Evolutionary conservation across 352 stramenopile species (phyloP).

Genomic region (Hyaloperonospora arabidopsidis): DNA sequence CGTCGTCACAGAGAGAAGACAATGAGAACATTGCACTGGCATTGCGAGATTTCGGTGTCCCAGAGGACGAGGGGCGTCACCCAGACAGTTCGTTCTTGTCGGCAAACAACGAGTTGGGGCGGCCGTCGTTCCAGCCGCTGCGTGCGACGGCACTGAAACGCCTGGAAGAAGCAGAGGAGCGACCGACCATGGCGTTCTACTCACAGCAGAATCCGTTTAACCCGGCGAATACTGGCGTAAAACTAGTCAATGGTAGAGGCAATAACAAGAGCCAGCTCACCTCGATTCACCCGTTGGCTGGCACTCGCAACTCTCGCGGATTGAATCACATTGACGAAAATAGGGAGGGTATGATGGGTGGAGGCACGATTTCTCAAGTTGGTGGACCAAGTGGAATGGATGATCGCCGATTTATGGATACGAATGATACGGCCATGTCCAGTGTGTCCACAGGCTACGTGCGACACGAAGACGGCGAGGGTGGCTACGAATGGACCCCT

Average conservation of each 20-base stretch:
- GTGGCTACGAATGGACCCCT: conserved; percentile 62
- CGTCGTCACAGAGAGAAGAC: conserved; percentile 52
- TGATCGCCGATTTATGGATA: conserved; percentile 33
- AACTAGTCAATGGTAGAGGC: conserved; percentile 14
- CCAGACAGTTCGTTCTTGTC: conserved; percentile 38
- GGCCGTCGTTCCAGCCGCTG: conserved; percentile 61
- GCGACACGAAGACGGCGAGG: conserved; percentile 55
- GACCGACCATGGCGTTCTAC: conserved; percentile 61
- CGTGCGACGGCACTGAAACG: conserved; percentile 68
- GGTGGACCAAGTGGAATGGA: conserved; percentile 5
- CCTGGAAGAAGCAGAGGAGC: conserved; percentile 72
- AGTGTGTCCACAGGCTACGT: conserved; percentile 78
- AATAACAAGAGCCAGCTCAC: conserved; percentile 13
- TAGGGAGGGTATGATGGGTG: conserved; percentile 33
- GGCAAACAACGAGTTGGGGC: conserved; percentile 30
- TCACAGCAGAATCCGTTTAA: conserved; percentile 66
- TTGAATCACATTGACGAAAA: conserved; percentile 46
- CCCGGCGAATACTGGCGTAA: conserved; percentile 24
- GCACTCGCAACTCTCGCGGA: conserved; percentile 19
- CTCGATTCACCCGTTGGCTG: conserved; percentile 16
- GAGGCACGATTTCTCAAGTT: conserved; percentile 10
- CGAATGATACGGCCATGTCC: conserved; percentile 62
- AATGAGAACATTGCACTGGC: conserved; percentile 72
- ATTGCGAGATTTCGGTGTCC: conserved; percentile 66
- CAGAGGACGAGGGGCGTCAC: conserved; percentile 24